These are phyloP conservation scores for Pseudogymnoascus sp. DNA, from an alignment of 2,329 filamentous ascomycete genomes.

Conservation along the genomic window DNA sequence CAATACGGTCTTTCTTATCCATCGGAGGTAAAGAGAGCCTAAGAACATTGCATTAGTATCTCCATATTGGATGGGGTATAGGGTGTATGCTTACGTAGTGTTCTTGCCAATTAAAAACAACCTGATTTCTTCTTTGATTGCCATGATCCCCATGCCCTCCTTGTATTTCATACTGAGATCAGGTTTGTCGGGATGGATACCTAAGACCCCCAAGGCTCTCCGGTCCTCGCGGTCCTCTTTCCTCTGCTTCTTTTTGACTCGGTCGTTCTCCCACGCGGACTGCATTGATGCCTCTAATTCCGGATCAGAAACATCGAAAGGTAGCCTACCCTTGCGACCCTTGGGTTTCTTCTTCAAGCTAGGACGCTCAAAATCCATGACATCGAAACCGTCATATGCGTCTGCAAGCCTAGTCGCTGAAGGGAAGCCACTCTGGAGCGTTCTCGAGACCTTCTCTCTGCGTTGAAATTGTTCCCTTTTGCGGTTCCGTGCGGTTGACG, in stretches of 20 bases:
- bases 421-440: constrained; percentile 37
- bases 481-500: neutral
- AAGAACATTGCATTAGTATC: constrained; percentile 10
- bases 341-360: constrained; percentile 60
- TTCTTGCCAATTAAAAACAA: constrained; percentile 59
- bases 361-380: constrained; percentile 74
- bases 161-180: constrained; percentile 64
- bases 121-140: constrained; percentile 66
- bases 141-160: constrained; percentile 61
- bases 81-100: constrained; percentile 46
- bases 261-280: constrained; percentile 57
- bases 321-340: constrained; percentile 47
- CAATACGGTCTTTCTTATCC: constrained; percentile 67
- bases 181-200: constrained; percentile 36
- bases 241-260: constrained; percentile 61
- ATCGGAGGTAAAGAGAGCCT: constrained; percentile 77
- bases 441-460: constrained; percentile 21
- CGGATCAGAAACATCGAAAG: constrained; percentile 53
- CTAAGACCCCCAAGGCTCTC: constrained; percentile 57
- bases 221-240: constrained; percentile 65
- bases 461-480: constrained; percentile 9
- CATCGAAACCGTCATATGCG: constrained; percentile 61
- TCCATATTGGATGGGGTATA: constrained; percentile 16
- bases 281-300: constrained; percentile 58
- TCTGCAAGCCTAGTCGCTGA: constrained; percentile 48